Evolutionary conservation across 2,329 filamentous ascomycete species (phyloP).

Genomic region (Colletotrichum trifolii): DNA sequence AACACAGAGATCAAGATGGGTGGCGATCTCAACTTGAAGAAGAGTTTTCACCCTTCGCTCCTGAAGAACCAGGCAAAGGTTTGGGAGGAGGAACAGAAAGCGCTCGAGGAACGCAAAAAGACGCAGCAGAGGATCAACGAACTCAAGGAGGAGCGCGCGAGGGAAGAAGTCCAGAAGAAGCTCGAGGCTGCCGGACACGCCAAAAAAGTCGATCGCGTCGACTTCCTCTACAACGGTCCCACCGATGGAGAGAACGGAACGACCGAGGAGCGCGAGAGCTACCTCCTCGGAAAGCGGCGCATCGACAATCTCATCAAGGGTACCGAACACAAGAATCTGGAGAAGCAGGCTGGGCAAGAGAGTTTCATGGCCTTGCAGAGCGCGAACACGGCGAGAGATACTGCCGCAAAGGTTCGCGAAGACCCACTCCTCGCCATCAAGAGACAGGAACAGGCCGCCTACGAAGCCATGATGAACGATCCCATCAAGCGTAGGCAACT

Average conservation of each 20-base stretch:
- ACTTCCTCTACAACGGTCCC: constrained; percentile 98
- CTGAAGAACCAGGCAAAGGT: constrained; percentile 91
- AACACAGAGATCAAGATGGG: constrained; percentile 72
- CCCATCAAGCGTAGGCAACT: constrained; percentile 75
- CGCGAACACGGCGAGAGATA: constrained; percentile 82
- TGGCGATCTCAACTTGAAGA: constrained; percentile 94
- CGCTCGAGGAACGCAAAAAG: constrained; percentile 92
- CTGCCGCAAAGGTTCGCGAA: constrained; percentile 85
- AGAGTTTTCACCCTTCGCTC: constrained; percentile 92
- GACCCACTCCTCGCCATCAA: constrained; percentile 95
- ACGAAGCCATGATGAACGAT: constrained; percentile 83
- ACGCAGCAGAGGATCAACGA: constrained; percentile 93
- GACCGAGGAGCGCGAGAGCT: constrained; percentile 91
- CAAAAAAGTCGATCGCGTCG: constrained; percentile 84
- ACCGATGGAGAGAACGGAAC: constrained; percentile 80
- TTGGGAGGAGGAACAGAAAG: constrained; percentile 91
- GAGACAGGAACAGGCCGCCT: constrained; percentile 86
- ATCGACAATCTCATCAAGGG: constrained; percentile 87
- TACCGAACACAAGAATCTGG: constrained; percentile 81
- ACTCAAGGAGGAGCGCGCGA: constrained; percentile 90
- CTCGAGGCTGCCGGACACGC: constrained; percentile 89
- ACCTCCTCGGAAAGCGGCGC: constrained; percentile 89
- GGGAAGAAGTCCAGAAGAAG: constrained; percentile 90
- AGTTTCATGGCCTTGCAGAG: constrained; percentile 71
- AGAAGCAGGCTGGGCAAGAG: constrained; percentile 76